Evolutionary conservation across 2,329 filamentous ascomycete genomes (phyloP), one percentile per base, ranked within the genome.

Genomic region (Herpotrichia juniperi): DNA sequence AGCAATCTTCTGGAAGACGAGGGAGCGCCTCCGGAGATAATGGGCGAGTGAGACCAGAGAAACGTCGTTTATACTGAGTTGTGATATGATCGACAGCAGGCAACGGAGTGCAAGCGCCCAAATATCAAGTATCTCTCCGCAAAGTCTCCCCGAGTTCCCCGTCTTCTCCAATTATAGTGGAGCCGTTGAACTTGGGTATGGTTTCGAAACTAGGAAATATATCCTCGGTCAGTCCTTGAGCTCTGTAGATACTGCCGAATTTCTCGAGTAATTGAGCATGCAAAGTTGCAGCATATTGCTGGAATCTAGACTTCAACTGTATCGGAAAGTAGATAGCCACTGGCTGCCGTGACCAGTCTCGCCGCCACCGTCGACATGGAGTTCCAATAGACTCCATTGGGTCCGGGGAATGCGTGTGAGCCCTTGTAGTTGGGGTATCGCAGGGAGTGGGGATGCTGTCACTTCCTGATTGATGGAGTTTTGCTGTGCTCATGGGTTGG

Each of bases 1-100:
- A 52, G 59, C 31, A 65, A 45, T 48, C 51, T 66, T 64, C 63
- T 66, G 51, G 61, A 68, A 63, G 50, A 32, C 34, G 31, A 25
- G 24, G 16, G 50, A 37, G 42, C 24, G 19, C 44, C 48, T 48
- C 50, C 54, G 44, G 35, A 25, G 40, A 45, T 40, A 21, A 40
- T 40, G 48, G 11, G 22, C 12, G 42, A 35, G 16, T 28, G 42
- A 16, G 17, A 22, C 19, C 46, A 11, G 46, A n/a, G 17, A 30
- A 19, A 10, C 40, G 25, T 30, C 19, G 24, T 9, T 30, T 5
- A 28, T 43, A 19, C 24, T 31, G 28, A 19, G 40, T 8, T 28
- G 17, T 43, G 28, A n/a, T 39, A 17, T 42, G 50, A 53, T 48
- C 35, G 34, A 48, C 24, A 28, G 32, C 34, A 35, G 32, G 8